phyloP scores from a whole-genome alignment of 75 land plant genomes.

The Cunninghamia lanceolata region DNA sequence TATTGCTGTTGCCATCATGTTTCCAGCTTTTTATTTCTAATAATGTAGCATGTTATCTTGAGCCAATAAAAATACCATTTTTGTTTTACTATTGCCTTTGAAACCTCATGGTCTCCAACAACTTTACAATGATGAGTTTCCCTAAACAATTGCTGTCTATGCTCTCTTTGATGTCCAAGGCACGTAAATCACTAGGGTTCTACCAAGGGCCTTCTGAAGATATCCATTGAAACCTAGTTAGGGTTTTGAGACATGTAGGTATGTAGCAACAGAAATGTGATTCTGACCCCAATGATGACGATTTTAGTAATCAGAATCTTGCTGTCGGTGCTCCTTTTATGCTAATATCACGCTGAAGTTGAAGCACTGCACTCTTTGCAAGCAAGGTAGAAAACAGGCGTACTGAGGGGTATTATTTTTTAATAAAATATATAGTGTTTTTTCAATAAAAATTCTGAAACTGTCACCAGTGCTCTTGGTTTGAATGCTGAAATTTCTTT shows the following conservation, averaged over 20 bases:
- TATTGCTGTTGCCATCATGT: too few species aligned
- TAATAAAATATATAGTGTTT: too few species aligned
- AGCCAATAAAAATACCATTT: too few species aligned
- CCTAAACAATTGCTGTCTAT: too few species aligned
- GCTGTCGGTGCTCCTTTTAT: not conserved
- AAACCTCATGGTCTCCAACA: too few species aligned
- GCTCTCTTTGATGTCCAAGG: too few species aligned
- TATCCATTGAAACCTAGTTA: not conserved
- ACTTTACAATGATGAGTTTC: too few species aligned
- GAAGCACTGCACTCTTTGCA: not conserved
- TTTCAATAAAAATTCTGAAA: too few species aligned
- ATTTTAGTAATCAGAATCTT: slow-evolving; percentile 6
- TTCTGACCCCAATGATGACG: not conserved
- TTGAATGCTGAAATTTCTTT: not conserved
- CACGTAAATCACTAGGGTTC: too few species aligned
- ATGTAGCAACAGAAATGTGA: not conserved
- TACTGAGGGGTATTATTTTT: not conserved
- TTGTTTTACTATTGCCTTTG: too few species aligned
- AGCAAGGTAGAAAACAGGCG: not conserved
- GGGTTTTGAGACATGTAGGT: not conserved
- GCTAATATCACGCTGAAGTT: not conserved
- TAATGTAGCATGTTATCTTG: too few species aligned
- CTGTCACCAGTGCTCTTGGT: not conserved
- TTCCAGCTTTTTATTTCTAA: too few species aligned
- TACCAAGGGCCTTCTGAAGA: not conserved